Conservation (phyloP, 495 filamentous ascomycete species). For the Aspergillus diversus region DNA sequence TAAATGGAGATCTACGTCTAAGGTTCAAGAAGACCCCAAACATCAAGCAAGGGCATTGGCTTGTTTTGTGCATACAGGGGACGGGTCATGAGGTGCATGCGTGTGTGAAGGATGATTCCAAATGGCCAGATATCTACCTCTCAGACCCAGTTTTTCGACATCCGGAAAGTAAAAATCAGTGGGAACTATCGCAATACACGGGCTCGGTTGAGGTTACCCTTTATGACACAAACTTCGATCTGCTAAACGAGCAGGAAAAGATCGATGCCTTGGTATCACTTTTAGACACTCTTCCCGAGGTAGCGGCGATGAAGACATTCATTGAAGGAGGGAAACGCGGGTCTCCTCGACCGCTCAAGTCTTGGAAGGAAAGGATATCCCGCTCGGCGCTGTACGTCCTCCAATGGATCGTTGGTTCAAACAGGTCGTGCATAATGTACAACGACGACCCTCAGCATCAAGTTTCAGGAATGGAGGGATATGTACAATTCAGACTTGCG, state of each 20-base stretch:
- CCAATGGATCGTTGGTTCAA: conserved; percentile 90
- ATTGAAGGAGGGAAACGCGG: conserved; percentile 44
- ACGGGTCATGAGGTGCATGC: conserved; percentile 2
- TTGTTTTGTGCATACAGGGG: conserved; percentile 30
- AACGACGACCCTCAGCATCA: conserved; percentile 50
- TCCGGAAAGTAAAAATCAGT: background rate
- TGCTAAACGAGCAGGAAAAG: conserved; percentile 52
- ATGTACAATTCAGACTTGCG: conserved; percentile 82
- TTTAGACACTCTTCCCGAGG: conserved; percentile 68
- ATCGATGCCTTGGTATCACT: conserved; percentile 57
- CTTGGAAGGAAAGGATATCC: conserved; percentile 66
- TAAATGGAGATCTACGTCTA: conserved; percentile 26
- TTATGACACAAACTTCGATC: conserved; percentile 63
- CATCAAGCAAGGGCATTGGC: conserved; percentile 61
- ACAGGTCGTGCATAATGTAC: conserved; percentile 83
- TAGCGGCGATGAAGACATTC: conserved; percentile 65
- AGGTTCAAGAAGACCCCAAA: conserved; percentile 31
- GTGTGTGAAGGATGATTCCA: conserved; percentile 12
- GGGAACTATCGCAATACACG: background rate
- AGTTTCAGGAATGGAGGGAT: conserved; percentile 67
- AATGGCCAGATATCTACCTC: conserved; percentile 19
- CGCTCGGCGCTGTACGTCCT: conserved; percentile 70
- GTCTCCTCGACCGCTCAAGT: conserved; percentile 46
- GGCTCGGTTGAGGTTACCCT: conserved; percentile 33
- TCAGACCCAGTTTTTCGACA: conserved; percentile 20